These are phyloP conservation scores for Candida broadrunensis DNA, from an alignment of 805 yeast species.

Conservation along the genomic window DNA sequence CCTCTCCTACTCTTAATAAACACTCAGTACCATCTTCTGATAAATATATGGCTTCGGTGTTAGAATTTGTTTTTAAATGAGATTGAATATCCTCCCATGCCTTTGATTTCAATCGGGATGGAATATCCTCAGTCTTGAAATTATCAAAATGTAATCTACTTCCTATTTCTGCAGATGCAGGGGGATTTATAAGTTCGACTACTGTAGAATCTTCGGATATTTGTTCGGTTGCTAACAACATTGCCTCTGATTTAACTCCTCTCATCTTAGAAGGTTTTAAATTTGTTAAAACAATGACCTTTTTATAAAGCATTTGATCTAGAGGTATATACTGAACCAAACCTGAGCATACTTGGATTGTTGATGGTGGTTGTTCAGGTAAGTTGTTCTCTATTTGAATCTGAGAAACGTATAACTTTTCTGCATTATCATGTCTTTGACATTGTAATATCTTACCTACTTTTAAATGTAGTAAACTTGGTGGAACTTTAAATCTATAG, in stretches of 20 bases:
- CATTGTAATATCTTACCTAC: constrained; percentile 51
- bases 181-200: constrained; percentile 50
- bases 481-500: constrained; percentile 7
- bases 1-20: constrained; percentile 7
- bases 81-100: constrained; percentile 32
- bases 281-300: constrained; percentile 55
- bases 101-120: constrained; percentile 28
- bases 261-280: constrained; percentile 62
- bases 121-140: constrained; percentile 2
- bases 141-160: constrained; percentile 31
- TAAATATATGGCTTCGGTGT: constrained; percentile 26
- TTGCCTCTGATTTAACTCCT: constrained; percentile 60
- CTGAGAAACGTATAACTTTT: constrained; percentile 55
- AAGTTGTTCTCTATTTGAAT: constrained; percentile 27
- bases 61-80: constrained; percentile 24
- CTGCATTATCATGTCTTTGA: constrained; percentile 53
- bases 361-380: not conserved
- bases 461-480: constrained; percentile 22
- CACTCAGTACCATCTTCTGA: constrained; percentile 17
- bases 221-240: constrained; percentile 59
- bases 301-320: constrained; percentile 32
- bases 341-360: constrained; percentile 59
- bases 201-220: constrained; percentile 11
- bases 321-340: constrained; percentile 43
- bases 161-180: constrained; percentile 36